Evolutionary conservation across 768 basidiomycete genomes (phyloP), one percentile per base, ranked within the genome.

Genomic region (Mycena polygramma): DNA sequence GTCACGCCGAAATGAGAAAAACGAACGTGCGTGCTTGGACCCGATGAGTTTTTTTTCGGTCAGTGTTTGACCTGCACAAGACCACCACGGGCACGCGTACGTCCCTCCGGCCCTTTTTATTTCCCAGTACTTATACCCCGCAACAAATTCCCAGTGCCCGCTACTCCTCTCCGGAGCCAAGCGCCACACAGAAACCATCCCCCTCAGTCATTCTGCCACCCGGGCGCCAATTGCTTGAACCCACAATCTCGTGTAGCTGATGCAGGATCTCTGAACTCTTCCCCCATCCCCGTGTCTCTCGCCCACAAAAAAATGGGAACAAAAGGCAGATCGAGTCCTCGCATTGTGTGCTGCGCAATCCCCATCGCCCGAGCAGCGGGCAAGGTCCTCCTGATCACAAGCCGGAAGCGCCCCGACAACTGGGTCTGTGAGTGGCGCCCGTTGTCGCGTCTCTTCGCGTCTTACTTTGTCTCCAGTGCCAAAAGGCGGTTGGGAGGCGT

Each of bases 401-500:
- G 93, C 80, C 88, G 94, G 69, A 96, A 95, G 79, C 87, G 92
- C 68, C 89, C 90, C 79, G 87, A 94, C 76, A 79, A 85, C 66
- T 96, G 94, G 94, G 93, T 96, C 77, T 93, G 94, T 96, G 83
- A 94, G 94, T 95, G 53, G 30, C 35, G 55, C 60, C 69, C 58
- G 67, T 53, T 19, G 54, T 71, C 64, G 74, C 65, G 65, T 57
- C 58, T 46, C 36, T 71, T 48, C 66, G 60, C 73, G 43, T 61
- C 55, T 69, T 43, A 64, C 62, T 58, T 37, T 49, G 35, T 35
- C 52, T 37, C n/a, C 78, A 95, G 94, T 96, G 77, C 94, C 94
- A n/a, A 96, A 96, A 86, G 94, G 94, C 80, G 94, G 94, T 78
- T 96, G 91, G 91, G 94, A 96, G 82, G 84, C 89, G 74, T 86